Percentiles rank a stretch among this genome's conserved stretches.
Evolutionary conservation across 169 alveolate genomes (phyloP).

Genomic region (Eimeria mitis): DNA sequence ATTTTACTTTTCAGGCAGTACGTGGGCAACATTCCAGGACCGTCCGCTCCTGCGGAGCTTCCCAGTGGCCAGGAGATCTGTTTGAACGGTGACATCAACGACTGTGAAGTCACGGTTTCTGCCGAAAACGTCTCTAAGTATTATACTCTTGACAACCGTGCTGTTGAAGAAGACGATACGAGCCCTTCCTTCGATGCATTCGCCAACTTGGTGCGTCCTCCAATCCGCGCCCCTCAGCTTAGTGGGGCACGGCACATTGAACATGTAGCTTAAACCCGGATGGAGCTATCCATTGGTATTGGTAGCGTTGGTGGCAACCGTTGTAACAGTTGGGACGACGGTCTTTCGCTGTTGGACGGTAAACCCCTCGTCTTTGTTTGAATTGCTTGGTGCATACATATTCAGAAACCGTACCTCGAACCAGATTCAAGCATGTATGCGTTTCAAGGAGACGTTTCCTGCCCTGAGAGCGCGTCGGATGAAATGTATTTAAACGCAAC

Average conservation of each 20-base stretch:
- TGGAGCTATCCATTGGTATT: not conserved
- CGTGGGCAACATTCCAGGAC: slow-evolving; percentile 51
- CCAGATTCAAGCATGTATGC: slow-evolving; percentile 12
- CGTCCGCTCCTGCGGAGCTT: slow-evolving; percentile 46
- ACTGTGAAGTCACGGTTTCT: not conserved
- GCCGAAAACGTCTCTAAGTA: slow-evolving; percentile 2
- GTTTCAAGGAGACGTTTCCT: slow-evolving; percentile 33
- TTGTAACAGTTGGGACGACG: not conserved
- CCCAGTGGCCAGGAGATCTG: slow-evolving; percentile 2
- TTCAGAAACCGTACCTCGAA: slow-evolving; percentile 28
- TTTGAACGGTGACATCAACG: not conserved
- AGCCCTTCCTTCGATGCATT: slow-evolving; percentile 67
- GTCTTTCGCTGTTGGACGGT: not conserved
- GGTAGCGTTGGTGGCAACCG: not conserved
- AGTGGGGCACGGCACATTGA: not conserved
- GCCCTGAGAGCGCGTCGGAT: slow-evolving; percentile 57
- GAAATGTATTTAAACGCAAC: slow-evolving; percentile 10
- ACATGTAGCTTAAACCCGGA: not conserved
- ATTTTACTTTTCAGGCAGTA: slow-evolving; percentile 28
- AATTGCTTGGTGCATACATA: not conserved
- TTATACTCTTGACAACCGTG: slow-evolving; percentile 47
- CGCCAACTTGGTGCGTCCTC: slow-evolving; percentile 22
- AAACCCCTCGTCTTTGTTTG: not conserved
- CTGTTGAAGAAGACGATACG: slow-evolving; percentile 19
- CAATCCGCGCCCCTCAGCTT: not conserved